phyloP scores from a whole-genome alignment of 768 basidiomycete genomes.

The Candolleomyces efflorescens region DNA sequence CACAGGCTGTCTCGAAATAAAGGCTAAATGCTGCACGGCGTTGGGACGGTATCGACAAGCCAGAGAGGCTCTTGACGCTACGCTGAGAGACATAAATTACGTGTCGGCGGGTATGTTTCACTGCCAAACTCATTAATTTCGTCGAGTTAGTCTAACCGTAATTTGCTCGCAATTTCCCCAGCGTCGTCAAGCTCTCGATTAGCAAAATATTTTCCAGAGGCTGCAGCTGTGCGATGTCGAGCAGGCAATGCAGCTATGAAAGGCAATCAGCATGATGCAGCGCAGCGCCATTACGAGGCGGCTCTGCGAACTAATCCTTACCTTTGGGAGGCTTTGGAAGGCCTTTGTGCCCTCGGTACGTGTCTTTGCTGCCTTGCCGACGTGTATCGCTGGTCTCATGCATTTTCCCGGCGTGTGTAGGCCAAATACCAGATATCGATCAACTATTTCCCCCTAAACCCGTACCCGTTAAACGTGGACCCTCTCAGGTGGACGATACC shows the following conservation, averaged over 20 bases:
- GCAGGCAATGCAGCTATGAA: conserved; percentile 74
- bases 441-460: conserved; percentile 66
- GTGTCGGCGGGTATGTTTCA: conserved; percentile 52
- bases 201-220: conserved; percentile 62
- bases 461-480: conserved; percentile 42
- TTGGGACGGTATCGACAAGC: conserved; percentile 78
- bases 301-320: conserved; percentile 73
- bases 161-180: conserved; percentile 19
- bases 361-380: conserved; percentile 8
- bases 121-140: neutral
- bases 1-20: conserved; percentile 74
- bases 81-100: conserved; percentile 48
- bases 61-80: conserved; percentile 62
- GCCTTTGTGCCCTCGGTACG: conserved; percentile 74
- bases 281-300: conserved; percentile 64
- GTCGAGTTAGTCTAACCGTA: neutral
- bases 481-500: conserved; percentile 47
- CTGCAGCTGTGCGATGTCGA: conserved; percentile 71
- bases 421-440: conserved; percentile 67
- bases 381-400: conserved; percentile 4
- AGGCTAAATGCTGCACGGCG: conserved; percentile 67
- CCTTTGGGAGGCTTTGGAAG: conserved; percentile 92
- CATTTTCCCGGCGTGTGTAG: conserved; percentile 32
- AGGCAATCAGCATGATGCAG: conserved; percentile 73
- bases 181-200: conserved; percentile 52